Evolutionary conservation across 1,284 basidiomycete genomes (phyloP).

Genomic region (Tylopilus sp.): DNA sequence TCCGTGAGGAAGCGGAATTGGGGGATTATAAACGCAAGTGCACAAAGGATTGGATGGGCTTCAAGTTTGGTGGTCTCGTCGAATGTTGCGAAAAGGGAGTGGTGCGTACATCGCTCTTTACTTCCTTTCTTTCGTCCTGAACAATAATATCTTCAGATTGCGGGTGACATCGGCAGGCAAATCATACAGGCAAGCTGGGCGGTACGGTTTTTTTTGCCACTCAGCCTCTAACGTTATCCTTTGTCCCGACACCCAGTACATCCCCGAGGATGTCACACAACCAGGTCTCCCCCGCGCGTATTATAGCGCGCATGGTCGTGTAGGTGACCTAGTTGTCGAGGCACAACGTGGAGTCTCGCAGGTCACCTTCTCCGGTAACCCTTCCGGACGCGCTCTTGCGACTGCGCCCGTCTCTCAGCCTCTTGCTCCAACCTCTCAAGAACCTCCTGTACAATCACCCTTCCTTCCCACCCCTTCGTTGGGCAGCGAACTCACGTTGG

Average conservation of each 20-base stretch:
- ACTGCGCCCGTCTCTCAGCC: conserved; percentile 8
- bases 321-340: conserved; percentile 59
- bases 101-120: conserved; percentile 41
- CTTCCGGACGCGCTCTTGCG: conserved; percentile 26
- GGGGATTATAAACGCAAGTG: conserved; percentile 81
- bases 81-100: conserved; percentile 84
- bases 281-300: conserved; percentile 74
- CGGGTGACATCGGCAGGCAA: conserved; percentile 77
- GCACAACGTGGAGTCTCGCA: conserved; percentile 56
- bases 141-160: conserved; percentile 48
- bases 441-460: conserved; percentile 8
- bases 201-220: neutral
- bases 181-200: conserved; percentile 57
- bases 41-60: conserved; percentile 67
- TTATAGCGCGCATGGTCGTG: conserved; percentile 63
- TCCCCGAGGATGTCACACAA: conserved; percentile 74
- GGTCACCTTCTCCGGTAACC: conserved; percentile 48
- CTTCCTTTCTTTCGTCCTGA: neutral
- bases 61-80: conserved; percentile 84
- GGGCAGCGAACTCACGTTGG: conserved; percentile 31
- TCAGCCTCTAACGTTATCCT: neutral
- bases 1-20: conserved; percentile 76
- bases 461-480: conserved; percentile 29
- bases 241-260: conserved; percentile 51
- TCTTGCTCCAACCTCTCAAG: conserved; percentile 8